Percentiles rank a stretch among this genome's conserved stretches.
These are phyloP conservation scores for Betula pendula DNA, from an alignment of 306 rosid genomes.

Conservation along the genomic window DNA sequence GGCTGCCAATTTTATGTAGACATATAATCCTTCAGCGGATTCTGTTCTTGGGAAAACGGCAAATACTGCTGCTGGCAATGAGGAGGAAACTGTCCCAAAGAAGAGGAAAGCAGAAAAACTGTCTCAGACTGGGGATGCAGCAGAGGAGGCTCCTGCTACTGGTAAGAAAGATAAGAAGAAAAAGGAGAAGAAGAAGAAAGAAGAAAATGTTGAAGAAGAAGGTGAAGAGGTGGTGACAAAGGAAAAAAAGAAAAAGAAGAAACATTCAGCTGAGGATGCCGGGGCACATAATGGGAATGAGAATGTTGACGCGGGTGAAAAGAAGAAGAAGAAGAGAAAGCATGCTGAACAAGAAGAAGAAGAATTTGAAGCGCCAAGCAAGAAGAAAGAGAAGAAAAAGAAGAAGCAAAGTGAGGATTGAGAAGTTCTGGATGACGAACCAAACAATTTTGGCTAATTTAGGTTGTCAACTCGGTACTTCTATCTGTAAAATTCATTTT, in stretches of 20 bases:
- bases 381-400: conserved; percentile 56
- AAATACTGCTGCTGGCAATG: conserved; percentile 27
- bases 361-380: conserved; percentile 44
- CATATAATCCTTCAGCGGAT: conserved; percentile 86
- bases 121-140: conserved; percentile 6
- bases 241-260: conserved; percentile 57
- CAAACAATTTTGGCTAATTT: conserved; percentile 40
- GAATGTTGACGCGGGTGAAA: conserved; percentile 35
- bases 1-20: conserved; percentile 44
- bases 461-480: conserved; percentile 19
- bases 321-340: conserved; percentile 55
- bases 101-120: conserved; percentile 17
- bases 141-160: conserved; percentile 32
- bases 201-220: conserved; percentile 37
- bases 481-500: conserved; percentile 30
- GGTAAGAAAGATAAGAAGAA: conserved; percentile 56
- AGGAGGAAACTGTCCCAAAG: conserved; percentile 37
- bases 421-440: not conserved
- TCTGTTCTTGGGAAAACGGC: conserved; percentile 48
- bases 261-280: conserved; percentile 40
- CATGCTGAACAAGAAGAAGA: conserved; percentile 48
- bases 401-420: conserved; percentile 53
- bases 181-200: conserved; percentile 53
- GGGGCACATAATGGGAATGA: conserved; percentile 22
- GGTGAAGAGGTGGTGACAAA: conserved; percentile 35